A percentile compares a stretch with the other conserved stretches of the same genome.
These are phyloP conservation scores for Mycosarcoma maydis DNA, from an alignment of 1,284 basidiomycete genomes.

Conservation along the genomic window DNA sequence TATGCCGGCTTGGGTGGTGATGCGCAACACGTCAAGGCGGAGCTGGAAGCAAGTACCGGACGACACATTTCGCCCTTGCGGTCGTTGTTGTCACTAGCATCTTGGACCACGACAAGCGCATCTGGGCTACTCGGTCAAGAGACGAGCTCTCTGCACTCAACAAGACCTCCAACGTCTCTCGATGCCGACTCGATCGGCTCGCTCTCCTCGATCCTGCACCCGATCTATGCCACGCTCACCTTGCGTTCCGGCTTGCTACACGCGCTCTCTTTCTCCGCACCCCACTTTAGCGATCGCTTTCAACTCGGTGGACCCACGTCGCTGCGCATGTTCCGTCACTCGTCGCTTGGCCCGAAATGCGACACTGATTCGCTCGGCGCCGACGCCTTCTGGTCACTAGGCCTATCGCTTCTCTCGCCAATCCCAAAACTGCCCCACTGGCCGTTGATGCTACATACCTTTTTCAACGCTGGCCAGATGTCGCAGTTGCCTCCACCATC, in stretches of 20 bases:
- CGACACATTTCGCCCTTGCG: constrained; percentile 19
- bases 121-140: no score
- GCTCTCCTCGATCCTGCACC: neutral
- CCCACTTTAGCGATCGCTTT: constrained; percentile 83
- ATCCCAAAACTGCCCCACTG: constrained; percentile 82
- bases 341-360: constrained; percentile 85
- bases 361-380: constrained; percentile 84
- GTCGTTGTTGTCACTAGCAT: no score
- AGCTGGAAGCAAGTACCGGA: constrained; percentile 38
- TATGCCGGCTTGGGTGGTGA: constrained; percentile 61
- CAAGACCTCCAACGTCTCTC: no score
- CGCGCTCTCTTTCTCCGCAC: constrained; percentile 51
- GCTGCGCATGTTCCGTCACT: constrained; percentile 84
- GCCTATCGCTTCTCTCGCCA: constrained; percentile 81
- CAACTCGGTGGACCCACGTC: constrained; percentile 93
- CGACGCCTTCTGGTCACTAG: constrained; percentile 84
- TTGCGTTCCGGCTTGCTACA: constrained; percentile 47
- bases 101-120: no score
- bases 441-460: constrained; percentile 87
- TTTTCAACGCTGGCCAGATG: constrained; percentile 87
- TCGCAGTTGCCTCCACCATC: constrained; percentile 69
- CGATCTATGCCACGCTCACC: constrained; percentile 26
- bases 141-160: no score
- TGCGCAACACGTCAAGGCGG: constrained; percentile 53
- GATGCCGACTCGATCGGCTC: neutral